These are phyloP conservation scores for Penicillium simplicissimum DNA, from an alignment of 495 filamentous ascomycete species.

Conservation along the genomic window DNA sequence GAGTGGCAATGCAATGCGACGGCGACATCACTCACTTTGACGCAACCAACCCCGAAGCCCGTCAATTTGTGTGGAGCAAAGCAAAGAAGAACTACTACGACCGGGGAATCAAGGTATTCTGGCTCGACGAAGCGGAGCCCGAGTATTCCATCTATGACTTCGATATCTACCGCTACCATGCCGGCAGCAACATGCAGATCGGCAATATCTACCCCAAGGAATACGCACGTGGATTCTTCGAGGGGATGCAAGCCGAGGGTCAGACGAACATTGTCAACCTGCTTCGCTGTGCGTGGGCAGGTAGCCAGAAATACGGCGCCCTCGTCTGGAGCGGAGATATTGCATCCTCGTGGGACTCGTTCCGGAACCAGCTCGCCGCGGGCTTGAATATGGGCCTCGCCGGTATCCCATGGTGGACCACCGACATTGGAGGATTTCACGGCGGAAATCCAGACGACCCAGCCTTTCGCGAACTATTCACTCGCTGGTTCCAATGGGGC, in stretches of 20 bases:
- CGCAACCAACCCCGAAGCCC: conserved; percentile 54
- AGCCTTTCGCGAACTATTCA: conserved; percentile 58
- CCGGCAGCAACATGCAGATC: conserved; percentile 51
- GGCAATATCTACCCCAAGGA: conserved; percentile 58
- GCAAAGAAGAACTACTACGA: conserved; percentile 56
- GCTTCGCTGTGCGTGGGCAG: conserved; percentile 60
- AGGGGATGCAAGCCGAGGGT: conserved; percentile 51
- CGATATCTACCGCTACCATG: conserved; percentile 58
- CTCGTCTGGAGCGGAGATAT: conserved; percentile 62
- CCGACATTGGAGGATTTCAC: conserved; percentile 62
- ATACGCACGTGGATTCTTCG: conserved; percentile 57
- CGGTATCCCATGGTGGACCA: conserved; percentile 61
- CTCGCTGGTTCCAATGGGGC: conserved; percentile 64
- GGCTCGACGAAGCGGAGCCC: conserved; percentile 63
- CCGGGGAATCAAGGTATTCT: conserved; percentile 59
- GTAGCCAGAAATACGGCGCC: conserved; percentile 59
- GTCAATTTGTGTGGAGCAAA: conserved; percentile 55
- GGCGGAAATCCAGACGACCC: conserved; percentile 54
- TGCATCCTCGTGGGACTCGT: conserved; percentile 54
- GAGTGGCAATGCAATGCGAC: conserved; percentile 52
- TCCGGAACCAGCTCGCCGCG: conserved; percentile 56
- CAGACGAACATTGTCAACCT: conserved; percentile 56
- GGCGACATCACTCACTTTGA: conserved; percentile 58
- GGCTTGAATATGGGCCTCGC: conserved; percentile 60
- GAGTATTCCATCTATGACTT: conserved; percentile 61